Evolutionary conservation across 345 rosid genomes (phyloP), one percentile per base, ranked within the genome.

Genomic region (Corymbia maculata): DNA sequence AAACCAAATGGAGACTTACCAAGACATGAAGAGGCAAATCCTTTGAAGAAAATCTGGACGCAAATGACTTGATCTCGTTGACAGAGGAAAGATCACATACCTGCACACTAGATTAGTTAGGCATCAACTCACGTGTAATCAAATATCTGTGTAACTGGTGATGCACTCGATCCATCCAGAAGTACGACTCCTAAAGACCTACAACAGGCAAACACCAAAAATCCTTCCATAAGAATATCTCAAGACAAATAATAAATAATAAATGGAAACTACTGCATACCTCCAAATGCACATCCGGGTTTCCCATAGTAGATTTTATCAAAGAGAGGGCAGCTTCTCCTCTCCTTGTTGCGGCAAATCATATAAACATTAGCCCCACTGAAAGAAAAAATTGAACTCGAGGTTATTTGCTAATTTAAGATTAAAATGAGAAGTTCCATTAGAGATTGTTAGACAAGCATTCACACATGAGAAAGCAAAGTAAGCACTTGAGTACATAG

Each of bases 361-460:
- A 97, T 93, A 89, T 94, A 96, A 14, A 97, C 98, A 87, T 91
- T 95, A 45, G 97, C 99, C 28, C 99, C 99, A 79, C 99, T 97
- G 82, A 11, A 79, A 84, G 86, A 86, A 88, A 70, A 75, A 8
- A 75, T 19, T 75, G 49, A 21, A 36, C 49, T 19, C 28, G 5
- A 75, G 22, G 42, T 75, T 42, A 75, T 36, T 70, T 42, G 49
- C 45, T 75, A 19, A 70, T 17, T 17, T 9, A 36, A 36, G 13
- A 70, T 26, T 36, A 70, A 70, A 36, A 36, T 36, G 47, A 36
- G 82, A 42, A 75, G 47, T 42, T 75, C 49, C 49, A 49, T 10
- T 1, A 36, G 0, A 75, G 2, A 42, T 9, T 42, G 82, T 0
- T 42, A 6, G 19, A 75, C 49, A 0, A 17, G 82, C 49, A 42